Percentiles rank a stretch among this genome's conserved stretches.
Conservation (phyloP, 495 filamentous ascomycete species). For the Daldinia vernicosa region DNA sequence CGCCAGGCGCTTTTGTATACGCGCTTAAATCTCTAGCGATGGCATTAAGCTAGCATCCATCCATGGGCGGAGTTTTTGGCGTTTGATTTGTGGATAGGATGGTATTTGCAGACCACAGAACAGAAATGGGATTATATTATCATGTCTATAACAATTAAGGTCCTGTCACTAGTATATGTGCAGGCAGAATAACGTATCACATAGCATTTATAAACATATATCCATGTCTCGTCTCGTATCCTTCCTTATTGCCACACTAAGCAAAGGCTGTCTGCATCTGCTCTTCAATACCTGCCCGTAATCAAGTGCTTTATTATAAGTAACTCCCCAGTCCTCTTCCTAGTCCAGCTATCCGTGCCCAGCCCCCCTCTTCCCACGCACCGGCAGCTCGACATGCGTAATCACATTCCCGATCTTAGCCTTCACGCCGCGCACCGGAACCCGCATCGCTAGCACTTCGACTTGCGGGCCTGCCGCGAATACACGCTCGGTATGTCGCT, state of each 20-base stretch:
- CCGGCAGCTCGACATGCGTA: slow-evolving; percentile 60
- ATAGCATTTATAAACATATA: background rate
- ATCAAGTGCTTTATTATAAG: background rate
- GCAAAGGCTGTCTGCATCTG: background rate
- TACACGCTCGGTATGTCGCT: slow-evolving; percentile 42
- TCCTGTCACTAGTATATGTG: background rate
- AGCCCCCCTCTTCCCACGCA: slow-evolving; percentile 26
- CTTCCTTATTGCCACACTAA: background rate
- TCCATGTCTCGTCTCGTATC: background rate
- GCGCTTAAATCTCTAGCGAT: slow-evolving; percentile 5
- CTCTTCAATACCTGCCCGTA: background rate
- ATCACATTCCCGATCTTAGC: slow-evolving; percentile 81
- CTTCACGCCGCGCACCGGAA: slow-evolving; percentile 67
- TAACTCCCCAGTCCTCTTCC: background rate
- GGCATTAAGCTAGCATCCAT: slow-evolving; percentile 33
- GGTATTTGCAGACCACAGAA: background rate
- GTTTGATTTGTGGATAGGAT: slow-evolving; percentile 8
- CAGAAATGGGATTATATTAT: background rate
- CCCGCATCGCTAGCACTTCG: slow-evolving; percentile 40
- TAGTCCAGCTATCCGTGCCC: background rate
- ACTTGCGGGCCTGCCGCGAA: slow-evolving; percentile 24
- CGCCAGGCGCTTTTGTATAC: slow-evolving; percentile 23
- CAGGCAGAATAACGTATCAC: background rate
- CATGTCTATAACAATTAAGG: background rate
- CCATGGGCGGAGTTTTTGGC: slow-evolving; percentile 33